Conservation (phyloP, 768 basidiomycete genomes). For the Pulveroboletus sp. region DNA sequence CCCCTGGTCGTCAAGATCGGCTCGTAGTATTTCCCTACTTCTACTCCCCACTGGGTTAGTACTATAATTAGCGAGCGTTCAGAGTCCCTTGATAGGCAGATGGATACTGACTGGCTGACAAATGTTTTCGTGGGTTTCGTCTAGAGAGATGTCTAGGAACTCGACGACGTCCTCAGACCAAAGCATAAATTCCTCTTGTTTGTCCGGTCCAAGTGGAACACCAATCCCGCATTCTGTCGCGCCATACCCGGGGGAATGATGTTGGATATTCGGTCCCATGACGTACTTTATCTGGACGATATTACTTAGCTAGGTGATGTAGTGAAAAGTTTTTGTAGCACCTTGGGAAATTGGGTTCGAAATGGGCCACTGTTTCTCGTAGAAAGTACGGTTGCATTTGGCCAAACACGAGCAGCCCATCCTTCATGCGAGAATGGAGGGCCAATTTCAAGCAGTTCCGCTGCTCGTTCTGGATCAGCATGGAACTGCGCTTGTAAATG, state of each 20-base stretch:
- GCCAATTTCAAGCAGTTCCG: slow-evolving; percentile 15
- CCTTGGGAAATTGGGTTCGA: slow-evolving; percentile 12
- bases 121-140: slow-evolving; percentile 12
- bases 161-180: slow-evolving; percentile 4
- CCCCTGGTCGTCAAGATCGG: slow-evolving; percentile 18
- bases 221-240: slow-evolving; percentile 12
- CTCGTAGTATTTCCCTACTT: slow-evolving; percentile 17
- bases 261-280: slow-evolving; percentile 4
- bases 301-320: background rate
- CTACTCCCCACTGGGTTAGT: slow-evolving; percentile 11
- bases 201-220: background rate
- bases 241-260: slow-evolving; percentile 7
- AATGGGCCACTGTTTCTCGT: slow-evolving; percentile 13
- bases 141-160: slow-evolving; percentile 16
- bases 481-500: slow-evolving; percentile 14
- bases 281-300: slow-evolving; percentile 12
- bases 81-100: background rate
- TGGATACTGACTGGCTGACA: slow-evolving; percentile 13
- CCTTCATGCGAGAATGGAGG: slow-evolving; percentile 11
- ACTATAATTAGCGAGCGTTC: background rate
- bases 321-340: background rate
- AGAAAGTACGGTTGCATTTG: background rate
- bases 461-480: slow-evolving; percentile 16
- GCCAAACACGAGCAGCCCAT: slow-evolving; percentile 20
- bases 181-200: slow-evolving; percentile 11